A percentile compares a stretch with the other conserved stretches of the same genome.
phyloP scores from a whole-genome alignment of 768 basidiomycete genomes.

The Lanmaoa pseudosensibilis region DNA sequence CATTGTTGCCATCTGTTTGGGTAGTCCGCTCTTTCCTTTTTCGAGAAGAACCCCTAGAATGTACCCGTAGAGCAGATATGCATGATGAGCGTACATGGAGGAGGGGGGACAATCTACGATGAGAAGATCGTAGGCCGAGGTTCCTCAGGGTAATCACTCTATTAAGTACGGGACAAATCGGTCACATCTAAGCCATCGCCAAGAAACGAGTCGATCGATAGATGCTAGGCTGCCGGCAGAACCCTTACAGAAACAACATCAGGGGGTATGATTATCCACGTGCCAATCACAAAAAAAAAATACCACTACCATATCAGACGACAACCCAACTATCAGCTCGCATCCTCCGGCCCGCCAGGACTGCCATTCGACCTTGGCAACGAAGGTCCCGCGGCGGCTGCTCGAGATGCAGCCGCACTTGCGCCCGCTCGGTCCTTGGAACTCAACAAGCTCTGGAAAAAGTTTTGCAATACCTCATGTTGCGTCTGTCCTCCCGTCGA shows the following conservation, averaged over 20 bases:
- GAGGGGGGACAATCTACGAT: too few species aligned
- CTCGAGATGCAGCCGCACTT: conserved; percentile 32
- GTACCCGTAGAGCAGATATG: too few species aligned
- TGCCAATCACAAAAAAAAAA: neutral
- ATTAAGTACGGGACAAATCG: neutral
- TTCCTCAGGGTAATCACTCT: neutral
- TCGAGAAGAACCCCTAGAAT: neutral
- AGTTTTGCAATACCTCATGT: conserved; percentile 83
- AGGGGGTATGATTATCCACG: neutral
- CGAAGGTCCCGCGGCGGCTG: conserved; percentile 9
- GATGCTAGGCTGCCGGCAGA: neutral
- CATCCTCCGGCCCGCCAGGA: conserved; percentile 39
- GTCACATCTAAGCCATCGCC: neutral
- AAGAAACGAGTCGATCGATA: neutral
- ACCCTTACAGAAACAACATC: neutral
- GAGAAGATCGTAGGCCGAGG: too few species aligned
- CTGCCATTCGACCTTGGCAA: conserved; percentile 37
- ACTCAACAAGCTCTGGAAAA: conserved; percentile 80
- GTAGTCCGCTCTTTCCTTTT: neutral
- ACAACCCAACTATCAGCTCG: conserved; percentile 24
- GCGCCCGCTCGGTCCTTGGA: conserved; percentile 57
- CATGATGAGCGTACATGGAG: too few species aligned
- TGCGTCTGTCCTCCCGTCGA: conserved; percentile 61
- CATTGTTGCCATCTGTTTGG: conserved; percentile 22
- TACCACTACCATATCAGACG: neutral